phyloP scores from a whole-genome alignment of 805 yeast genomes.

The Candida suzukii region DNA sequence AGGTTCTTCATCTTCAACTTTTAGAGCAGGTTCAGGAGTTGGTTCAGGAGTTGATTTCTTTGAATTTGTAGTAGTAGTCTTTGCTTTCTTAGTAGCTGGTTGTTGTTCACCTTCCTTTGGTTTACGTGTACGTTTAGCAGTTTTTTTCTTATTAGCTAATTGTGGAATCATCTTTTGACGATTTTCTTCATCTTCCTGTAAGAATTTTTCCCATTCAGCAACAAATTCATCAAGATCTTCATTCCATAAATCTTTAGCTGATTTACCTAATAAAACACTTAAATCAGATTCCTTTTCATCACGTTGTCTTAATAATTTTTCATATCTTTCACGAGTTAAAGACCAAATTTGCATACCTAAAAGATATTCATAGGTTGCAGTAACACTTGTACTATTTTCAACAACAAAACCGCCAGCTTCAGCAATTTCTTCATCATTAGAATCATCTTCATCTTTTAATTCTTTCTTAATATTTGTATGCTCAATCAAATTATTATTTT shows the following conservation, averaged over 20 bases:
- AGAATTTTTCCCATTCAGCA: slow-evolving; percentile 57
- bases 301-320: slow-evolving; percentile 64
- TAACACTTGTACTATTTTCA: slow-evolving; percentile 36
- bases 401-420: slow-evolving; percentile 38
- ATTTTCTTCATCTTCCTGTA: slow-evolving; percentile 55
- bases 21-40: slow-evolving; percentile 4
- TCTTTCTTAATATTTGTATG: slow-evolving; percentile 31
- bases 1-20: slow-evolving; percentile 4
- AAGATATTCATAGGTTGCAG: slow-evolving; percentile 75
- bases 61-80: slow-evolving; percentile 9
- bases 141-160: slow-evolving; percentile 35
- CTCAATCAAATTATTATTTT: slow-evolving; percentile 56
- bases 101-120: slow-evolving; percentile 10
- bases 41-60: neutral
- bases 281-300: slow-evolving; percentile 69
- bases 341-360: slow-evolving; percentile 94
- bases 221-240: slow-evolving; percentile 73
- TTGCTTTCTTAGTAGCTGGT: slow-evolving; percentile 11
- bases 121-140: slow-evolving; percentile 24
- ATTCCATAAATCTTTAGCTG: slow-evolving; percentile 87
- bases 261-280: slow-evolving; percentile 51
- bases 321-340: slow-evolving; percentile 83
- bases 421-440: slow-evolving; percentile 26
- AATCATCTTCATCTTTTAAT: slow-evolving; percentile 35
- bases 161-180: slow-evolving; percentile 43